Evolutionary conservation across 2,329 filamentous ascomycete genomes (phyloP), one percentile per base, ranked within the genome.

Genomic region (Thielaviopsis musarum): DNA sequence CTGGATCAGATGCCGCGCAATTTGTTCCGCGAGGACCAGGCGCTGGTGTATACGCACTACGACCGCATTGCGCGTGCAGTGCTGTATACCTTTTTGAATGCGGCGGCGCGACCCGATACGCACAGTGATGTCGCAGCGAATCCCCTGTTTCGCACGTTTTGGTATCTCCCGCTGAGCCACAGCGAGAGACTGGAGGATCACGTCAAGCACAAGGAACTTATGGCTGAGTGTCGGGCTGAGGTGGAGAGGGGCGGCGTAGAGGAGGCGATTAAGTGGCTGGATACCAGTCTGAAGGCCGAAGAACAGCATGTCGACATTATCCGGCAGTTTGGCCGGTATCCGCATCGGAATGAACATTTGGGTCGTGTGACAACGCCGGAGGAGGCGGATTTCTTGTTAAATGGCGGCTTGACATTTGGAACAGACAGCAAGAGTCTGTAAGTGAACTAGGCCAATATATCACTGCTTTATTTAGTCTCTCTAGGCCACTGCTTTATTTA

Each of bases 1-100:
- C 73, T 85, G 2, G 83, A 85, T 63, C 82, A 85, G 65, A 72
- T 85, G 51, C 73, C 82, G 0, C 76, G 83, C 1, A 84, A 85
- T 65, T 73, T 79, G 63, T 82, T 77, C 69, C 79, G 83, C 15
- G 75, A 72, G 0, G 69, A 71, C 0, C 68, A 78, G 24, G 67
- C 71, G 0, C 52, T 76, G 2, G 68, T 77, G 12, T 84, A 83
- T 65, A 69, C 61, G 1, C 73, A 77, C 63, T 84, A 81, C 63
- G 82, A 85, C 64, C 74, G 73, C 6, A 68, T 85, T 2, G 73
- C 77, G 0, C 68, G 69, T n/a, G 69, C 74, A 1, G 66, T 83
- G 6, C 66, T 74, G 0, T 63, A 62, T 30, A 57, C 54, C 24
- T 45, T 62, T 12, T 56, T 66, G 3, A 57, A 65, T 68, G n/a